phyloP scores from a whole-genome alignment of 305 asterid species.

The Solanum hybrid region DNA sequence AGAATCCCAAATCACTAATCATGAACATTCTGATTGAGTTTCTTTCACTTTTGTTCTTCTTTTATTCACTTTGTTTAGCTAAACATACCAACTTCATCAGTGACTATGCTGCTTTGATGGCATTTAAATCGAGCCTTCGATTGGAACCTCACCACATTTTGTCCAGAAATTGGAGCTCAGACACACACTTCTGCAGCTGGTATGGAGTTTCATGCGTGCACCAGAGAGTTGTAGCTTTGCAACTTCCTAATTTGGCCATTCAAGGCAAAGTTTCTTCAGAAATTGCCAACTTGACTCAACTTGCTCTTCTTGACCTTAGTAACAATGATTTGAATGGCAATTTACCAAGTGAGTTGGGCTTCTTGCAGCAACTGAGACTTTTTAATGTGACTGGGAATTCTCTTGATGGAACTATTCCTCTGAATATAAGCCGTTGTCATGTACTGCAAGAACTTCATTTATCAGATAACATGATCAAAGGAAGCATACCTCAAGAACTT shows the following conservation, averaged over 20 bases:
- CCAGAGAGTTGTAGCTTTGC: constrained; percentile 15
- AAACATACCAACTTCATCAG: background rate
- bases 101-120: constrained; percentile 24
- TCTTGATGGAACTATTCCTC: constrained; percentile 22
- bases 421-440: constrained; percentile 19
- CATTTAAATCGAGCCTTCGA: constrained; percentile 20
- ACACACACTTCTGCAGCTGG: constrained; percentile 27
- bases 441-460: constrained; percentile 18
- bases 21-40: background rate
- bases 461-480: constrained; percentile 22
- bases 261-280: constrained; percentile 15
- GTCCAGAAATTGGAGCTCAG: constrained; percentile 28
- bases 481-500: constrained; percentile 25
- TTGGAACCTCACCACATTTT: constrained; percentile 10
- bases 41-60: background rate
- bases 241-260: constrained; percentile 23
- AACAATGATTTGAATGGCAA: constrained; percentile 19
- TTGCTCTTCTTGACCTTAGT: constrained; percentile 26
- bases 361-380: constrained; percentile 18
- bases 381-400: constrained; percentile 19
- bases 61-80: background rate
- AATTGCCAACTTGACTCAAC: constrained; percentile 20
- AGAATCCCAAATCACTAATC: background rate
- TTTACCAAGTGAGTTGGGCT: constrained; percentile 27
- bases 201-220: constrained; percentile 27